These are phyloP conservation scores for Euphorbia peplus DNA, from an alignment of 345 rosid species.

Conservation along the genomic window DNA sequence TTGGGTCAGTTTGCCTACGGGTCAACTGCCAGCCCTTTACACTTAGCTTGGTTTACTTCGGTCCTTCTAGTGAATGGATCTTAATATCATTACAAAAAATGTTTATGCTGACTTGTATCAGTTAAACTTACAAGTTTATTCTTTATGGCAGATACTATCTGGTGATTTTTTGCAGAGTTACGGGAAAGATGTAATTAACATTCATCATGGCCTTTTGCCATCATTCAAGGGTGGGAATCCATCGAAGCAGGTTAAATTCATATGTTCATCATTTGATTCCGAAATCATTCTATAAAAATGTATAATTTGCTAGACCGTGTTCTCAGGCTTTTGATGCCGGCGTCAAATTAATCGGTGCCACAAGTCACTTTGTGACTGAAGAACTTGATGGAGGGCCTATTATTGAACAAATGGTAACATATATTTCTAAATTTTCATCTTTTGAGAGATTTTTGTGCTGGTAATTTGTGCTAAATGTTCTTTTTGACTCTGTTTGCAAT, in stretches of 20 bases:
- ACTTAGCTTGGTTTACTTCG: slow-evolving; percentile 5
- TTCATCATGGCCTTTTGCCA: slow-evolving; percentile 98
- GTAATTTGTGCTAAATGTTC: neutral
- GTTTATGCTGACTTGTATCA: neutral
- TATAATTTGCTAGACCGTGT: slow-evolving; percentile 38
- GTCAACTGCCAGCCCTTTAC: no score
- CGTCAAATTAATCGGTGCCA: slow-evolving; percentile 93
- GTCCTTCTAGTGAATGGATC: neutral
- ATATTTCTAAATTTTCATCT: neutral
- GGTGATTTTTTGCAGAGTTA: slow-evolving; percentile 62
- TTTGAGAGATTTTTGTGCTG: neutral
- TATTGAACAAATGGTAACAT: slow-evolving; percentile 86
- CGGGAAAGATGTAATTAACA: slow-evolving; percentile 90
- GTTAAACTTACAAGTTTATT: neutral
- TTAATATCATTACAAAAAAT: neutral
- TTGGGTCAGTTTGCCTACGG: no score
- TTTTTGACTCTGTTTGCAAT: neutral
- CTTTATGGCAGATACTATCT: slow-evolving; percentile 58
- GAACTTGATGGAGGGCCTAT: slow-evolving; percentile 95
- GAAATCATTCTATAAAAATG: slow-evolving; percentile 13
- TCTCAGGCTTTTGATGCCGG: slow-evolving; percentile 96
- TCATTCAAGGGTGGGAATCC: slow-evolving; percentile 92
- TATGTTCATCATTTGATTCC: slow-evolving; percentile 13
- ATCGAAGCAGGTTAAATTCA: slow-evolving; percentile 64
- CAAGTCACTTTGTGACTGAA: slow-evolving; percentile 91